A percentile compares a stretch with the other conserved stretches of the same genome.
These are phyloP conservation scores for Teratosphaeria gauchensis DNA, from an alignment of 2,329 filamentous ascomycete species.

Conservation along the genomic window DNA sequence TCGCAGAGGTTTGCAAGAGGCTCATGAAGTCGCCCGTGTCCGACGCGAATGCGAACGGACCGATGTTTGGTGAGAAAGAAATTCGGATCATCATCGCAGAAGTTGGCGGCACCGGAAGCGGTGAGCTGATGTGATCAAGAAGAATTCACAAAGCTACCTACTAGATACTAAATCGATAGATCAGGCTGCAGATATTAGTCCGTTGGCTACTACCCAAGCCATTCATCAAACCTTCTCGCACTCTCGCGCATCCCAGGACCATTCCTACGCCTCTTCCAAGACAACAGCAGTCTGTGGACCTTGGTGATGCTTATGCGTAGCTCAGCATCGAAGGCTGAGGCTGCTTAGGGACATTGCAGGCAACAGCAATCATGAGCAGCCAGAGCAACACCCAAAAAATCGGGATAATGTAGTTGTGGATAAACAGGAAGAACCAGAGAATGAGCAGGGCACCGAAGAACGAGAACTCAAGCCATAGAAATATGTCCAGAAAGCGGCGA, in stretches of 20 bases:
- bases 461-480: not conserved
- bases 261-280: no score
- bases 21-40: constrained; percentile 68
- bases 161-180: no score
- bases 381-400: not conserved
- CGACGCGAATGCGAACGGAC: constrained; percentile 75
- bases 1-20: constrained; percentile 68
- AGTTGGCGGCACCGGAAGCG: constrained; percentile 65
- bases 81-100: constrained; percentile 67
- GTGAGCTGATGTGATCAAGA: constrained; percentile 49
- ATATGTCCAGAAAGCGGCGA: not conserved
- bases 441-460: not conserved
- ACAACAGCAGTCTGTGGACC: no score
- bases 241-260: no score
- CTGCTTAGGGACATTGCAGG: not conserved
- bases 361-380: not conserved
- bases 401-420: not conserved
- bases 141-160: no score
- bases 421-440: not conserved
- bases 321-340: not conserved
- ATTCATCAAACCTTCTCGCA: no score
- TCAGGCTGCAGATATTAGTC: no score
- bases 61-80: constrained; percentile 71
- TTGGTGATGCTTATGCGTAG: not conserved
- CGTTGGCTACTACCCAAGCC: no score